Evolutionary conservation across 805 yeast genomes (phyloP).

Genomic region (Yarrowia yakushimensis): DNA sequence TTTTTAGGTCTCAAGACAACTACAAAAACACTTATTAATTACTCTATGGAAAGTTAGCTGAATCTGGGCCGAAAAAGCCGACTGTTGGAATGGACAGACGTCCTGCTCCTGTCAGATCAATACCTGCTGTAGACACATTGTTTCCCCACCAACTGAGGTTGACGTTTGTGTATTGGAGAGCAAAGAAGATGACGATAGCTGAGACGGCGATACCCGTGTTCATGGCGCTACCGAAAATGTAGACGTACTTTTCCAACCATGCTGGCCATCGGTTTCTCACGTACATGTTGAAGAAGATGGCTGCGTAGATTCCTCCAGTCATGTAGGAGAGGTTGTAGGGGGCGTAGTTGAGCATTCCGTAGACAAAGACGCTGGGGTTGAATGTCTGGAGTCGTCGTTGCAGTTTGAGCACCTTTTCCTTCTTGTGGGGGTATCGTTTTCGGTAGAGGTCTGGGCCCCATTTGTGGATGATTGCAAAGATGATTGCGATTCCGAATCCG

Average conservation of each 20-base stretch:
- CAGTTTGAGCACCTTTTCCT: neutral
- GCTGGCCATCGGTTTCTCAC: conserved; percentile 42
- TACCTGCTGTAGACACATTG: conserved; percentile 22
- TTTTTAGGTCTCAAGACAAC: too few species aligned
- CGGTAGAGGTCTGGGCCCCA: conserved; percentile 28
- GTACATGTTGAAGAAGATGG: conserved; percentile 47
- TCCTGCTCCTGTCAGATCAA: neutral
- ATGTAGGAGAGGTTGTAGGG: conserved; percentile 40
- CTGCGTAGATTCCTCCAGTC: conserved; percentile 43
- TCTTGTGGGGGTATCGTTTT: neutral
- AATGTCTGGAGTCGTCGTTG: neutral
- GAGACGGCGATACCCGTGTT: conserved; percentile 51
- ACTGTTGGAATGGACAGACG: conserved; percentile 22
- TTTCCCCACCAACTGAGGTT: conserved; percentile 53
- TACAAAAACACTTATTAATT: too few species aligned
- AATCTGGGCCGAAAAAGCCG: conserved; percentile 37
- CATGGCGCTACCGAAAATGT: conserved; percentile 47
- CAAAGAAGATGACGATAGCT: conserved; percentile 46
- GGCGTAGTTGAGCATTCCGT: neutral
- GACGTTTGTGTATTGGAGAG: conserved; percentile 39
- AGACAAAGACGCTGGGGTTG: neutral
- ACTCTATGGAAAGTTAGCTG: conserved; percentile 29
- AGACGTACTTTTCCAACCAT: conserved; percentile 56
- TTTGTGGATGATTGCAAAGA: neutral
- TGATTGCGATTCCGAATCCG: conserved; percentile 33